Conservation (phyloP, 805 yeast species). For the Millerozyma miso region DNA sequence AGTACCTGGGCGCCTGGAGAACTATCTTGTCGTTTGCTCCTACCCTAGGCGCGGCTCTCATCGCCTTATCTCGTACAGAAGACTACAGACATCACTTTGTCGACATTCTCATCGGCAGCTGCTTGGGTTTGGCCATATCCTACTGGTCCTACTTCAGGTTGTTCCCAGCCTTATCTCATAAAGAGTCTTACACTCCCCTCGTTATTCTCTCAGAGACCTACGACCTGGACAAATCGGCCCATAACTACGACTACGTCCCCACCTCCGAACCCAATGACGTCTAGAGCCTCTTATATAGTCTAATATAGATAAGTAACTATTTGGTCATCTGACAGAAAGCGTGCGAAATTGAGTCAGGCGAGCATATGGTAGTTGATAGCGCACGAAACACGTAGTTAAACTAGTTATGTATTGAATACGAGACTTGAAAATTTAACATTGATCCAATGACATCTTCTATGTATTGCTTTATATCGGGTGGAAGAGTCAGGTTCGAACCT, state of each 20-base stretch:
- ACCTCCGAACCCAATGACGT: neutral
- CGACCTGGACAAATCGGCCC: neutral
- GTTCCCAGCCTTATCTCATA: conserved; percentile 40
- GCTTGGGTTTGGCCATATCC: conserved; percentile 61
- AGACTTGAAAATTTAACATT: neutral
- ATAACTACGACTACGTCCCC: neutral
- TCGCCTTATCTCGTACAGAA: conserved; percentile 82
- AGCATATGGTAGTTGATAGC: neutral
- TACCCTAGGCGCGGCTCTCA: conserved; percentile 60
- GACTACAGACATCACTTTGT: conserved; percentile 93
- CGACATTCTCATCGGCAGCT: conserved; percentile 73
- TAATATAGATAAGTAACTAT: neutral
- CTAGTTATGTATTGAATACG: neutral
- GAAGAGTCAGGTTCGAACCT: conserved; percentile 24
- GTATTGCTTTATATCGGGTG: conserved; percentile 26
- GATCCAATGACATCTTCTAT: conserved; percentile 12
- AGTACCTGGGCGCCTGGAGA: conserved; percentile 61
- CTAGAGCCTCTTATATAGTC: neutral
- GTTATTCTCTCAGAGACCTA: conserved; percentile 15
- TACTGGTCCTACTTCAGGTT: conserved; percentile 51
- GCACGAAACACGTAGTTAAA: neutral
- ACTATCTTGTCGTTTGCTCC: conserved; percentile 52
- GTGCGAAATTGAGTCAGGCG: neutral
- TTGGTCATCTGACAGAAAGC: conserved; percentile 1
- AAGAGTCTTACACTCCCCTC: conserved; percentile 38